These are phyloP conservation scores for Clonostachys sp. DNA, from an alignment of 2,329 filamentous ascomycete species.

Conservation along the genomic window DNA sequence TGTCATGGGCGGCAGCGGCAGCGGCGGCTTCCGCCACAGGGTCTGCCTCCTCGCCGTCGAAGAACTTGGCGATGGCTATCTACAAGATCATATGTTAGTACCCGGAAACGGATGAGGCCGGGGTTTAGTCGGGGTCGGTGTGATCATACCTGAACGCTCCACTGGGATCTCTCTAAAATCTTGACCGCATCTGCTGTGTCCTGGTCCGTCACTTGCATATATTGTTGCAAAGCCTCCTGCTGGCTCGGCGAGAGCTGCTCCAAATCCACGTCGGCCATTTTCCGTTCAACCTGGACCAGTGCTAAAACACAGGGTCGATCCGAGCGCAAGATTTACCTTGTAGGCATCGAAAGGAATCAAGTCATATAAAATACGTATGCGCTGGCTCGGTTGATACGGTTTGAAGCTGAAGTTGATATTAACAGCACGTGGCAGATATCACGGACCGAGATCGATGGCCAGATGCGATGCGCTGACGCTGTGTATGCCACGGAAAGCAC, in stretches of 20 bases:
- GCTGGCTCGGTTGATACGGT: no score
- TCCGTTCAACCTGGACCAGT: neutral
- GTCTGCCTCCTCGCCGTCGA: conserved; percentile 88
- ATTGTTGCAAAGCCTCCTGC: conserved; percentile 82
- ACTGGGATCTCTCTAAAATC: conserved; percentile 80
- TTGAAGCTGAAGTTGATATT: no score
- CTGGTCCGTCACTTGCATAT: conserved; percentile 83
- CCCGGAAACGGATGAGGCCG: neutral
- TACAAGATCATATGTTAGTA: conserved; percentile 25
- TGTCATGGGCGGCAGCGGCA: conserved; percentile 45
- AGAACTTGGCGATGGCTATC: conserved; percentile 97
- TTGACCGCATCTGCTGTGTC: conserved; percentile 71
- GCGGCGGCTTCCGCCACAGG: conserved; percentile 72
- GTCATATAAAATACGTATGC: no score
- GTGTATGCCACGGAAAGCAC: no score
- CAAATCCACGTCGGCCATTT: conserved; percentile 46
- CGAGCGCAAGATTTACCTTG: no score
- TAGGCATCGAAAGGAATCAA: no score
- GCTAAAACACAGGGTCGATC: neutral
- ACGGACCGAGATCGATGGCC: no score
- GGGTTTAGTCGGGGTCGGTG: neutral
- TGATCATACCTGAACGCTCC: conserved; percentile 78
- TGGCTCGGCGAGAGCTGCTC: conserved; percentile 71
- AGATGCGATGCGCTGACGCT: no score
- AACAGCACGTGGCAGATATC: no score